Percentiles rank a stretch among this genome's conserved stretches.
Conservation (phyloP, 495 filamentous ascomycete genomes). For the Penicilliopsis zonata region DNA sequence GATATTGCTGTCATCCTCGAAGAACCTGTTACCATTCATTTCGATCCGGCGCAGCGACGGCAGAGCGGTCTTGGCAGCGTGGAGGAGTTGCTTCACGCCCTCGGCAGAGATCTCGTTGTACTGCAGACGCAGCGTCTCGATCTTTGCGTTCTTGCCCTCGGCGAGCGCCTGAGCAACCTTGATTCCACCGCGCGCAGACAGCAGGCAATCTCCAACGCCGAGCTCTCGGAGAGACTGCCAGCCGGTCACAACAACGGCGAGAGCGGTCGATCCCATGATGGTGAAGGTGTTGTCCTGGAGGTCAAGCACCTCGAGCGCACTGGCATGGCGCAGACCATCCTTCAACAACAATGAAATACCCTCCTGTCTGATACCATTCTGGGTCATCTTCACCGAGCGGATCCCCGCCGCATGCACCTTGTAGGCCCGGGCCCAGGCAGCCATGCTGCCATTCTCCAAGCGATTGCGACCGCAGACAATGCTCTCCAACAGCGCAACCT, state of each 20-base stretch:
- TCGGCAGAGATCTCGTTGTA: slow-evolving; percentile 84
- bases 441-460: slow-evolving; percentile 91
- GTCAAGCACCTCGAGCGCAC: slow-evolving; percentile 60
- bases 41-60: slow-evolving; percentile 70
- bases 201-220: slow-evolving; percentile 78
- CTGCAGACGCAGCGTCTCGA: slow-evolving; percentile 73
- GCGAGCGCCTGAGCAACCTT: slow-evolving; percentile 60
- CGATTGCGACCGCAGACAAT: slow-evolving; percentile 93
- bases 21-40: slow-evolving; percentile 91
- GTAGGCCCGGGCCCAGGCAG: slow-evolving; percentile 81
- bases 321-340: slow-evolving; percentile 59
- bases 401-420: slow-evolving; percentile 62
- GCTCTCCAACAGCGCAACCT: slow-evolving; percentile 75
- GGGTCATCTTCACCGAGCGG: slow-evolving; percentile 88
- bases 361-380: slow-evolving; percentile 94
- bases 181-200: slow-evolving; percentile 67
- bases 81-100: slow-evolving; percentile 55
- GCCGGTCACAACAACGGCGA: slow-evolving; percentile 56
- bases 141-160: slow-evolving; percentile 60
- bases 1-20: slow-evolving; percentile 64
- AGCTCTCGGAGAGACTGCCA: slow-evolving; percentile 75
- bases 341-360: slow-evolving; percentile 69
- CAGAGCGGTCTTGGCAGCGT: slow-evolving; percentile 50
- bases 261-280: slow-evolving; percentile 59
- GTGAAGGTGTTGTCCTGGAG: slow-evolving; percentile 98